Evolutionary conservation across 768 basidiomycete genomes (phyloP), one percentile per base, ranked within the genome.

Genomic region (Xerocomus brunneocitrinus): DNA sequence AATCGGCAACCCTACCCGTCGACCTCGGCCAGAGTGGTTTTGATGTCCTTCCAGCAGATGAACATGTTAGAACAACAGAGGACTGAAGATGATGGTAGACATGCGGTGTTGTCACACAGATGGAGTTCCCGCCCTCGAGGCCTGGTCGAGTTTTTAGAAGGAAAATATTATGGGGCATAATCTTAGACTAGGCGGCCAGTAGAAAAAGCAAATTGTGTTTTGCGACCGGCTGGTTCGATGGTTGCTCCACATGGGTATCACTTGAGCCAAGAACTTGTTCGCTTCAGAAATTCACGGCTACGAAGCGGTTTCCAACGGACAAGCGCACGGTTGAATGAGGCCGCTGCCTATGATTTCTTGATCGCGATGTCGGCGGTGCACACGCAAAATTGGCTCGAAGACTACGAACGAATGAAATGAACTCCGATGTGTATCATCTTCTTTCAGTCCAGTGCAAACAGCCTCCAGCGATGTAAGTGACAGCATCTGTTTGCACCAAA

Each of bases 1-100:
- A 92, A 68, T 92, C 91, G 0, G 89, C 90, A n/a, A 77, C 73
- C 10, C 75, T 93, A 8, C 93, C 93, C 19, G 84, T 81, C 3
- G 88, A 89, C 62, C 75, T 94, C 24, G 89, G 89, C n/a, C 80
- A 81, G 69, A 77, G 83, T 56, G 93, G 93, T 13, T 95, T 79
- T 66, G 92, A 94, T 67, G 89, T 93, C 28, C 74, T 91, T 19
- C 87, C 87, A 14, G 73, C 74, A 49, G 73, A 78, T 48, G 61
- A 64, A 30, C 64, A 68, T 28, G 59, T 71, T 24, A 62, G 66
- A 43, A 54, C 54, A 22, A 45, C 38, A 28, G 58, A 62, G 50
- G 52, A 52, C 35, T 58, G 44, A 56, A 32, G 45, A 49, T 56
- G 14, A 34, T 28, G 19, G 42, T 12, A 8, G 49, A 28, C 34